These are phyloP conservation scores for Petunia hybrid DNA, from an alignment of 305 asterid species.

Conservation along the genomic window DNA sequence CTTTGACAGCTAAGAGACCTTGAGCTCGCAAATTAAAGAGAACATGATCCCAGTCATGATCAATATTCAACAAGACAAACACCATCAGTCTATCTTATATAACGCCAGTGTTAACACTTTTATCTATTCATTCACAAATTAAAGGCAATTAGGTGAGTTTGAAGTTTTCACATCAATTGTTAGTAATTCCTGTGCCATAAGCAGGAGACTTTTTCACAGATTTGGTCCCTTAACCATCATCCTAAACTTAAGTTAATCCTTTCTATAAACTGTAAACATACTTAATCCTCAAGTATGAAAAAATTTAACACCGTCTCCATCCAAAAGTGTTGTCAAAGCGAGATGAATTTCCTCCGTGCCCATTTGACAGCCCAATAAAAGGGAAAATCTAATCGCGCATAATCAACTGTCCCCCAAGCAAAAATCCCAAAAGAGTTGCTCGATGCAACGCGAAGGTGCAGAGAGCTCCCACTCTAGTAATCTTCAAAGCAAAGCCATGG, in stretches of 20 bases:
- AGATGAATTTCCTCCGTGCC: not conserved
- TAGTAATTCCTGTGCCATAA: not conserved
- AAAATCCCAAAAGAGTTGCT: conserved; percentile 8
- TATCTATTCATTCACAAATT: not conserved
- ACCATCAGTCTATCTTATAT: not conserved
- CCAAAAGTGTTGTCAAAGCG: conserved; percentile 16
- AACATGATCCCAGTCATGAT: not conserved
- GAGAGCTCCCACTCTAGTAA: not conserved
- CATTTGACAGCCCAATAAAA: not conserved
- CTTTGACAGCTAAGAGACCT: not conserved
- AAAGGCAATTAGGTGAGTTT: conserved; percentile 23
- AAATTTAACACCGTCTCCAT: not conserved
- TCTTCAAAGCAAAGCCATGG: not conserved
- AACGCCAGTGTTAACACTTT: not conserved
- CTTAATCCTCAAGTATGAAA: not conserved
- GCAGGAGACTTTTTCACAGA: not conserved
- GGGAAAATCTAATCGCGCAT: not conserved
- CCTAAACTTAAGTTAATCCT: not conserved
- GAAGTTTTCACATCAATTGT: not conserved
- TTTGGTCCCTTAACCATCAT: not conserved
- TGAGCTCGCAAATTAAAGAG: not conserved
- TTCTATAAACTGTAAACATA: not conserved
- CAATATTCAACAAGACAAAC: conserved; percentile 24
- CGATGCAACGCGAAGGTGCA: not conserved
- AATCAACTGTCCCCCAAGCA: not conserved